Percentiles rank a stretch among this genome's conserved stretches.
phyloP scores from a whole-genome alignment of 2,329 filamentous ascomycete species.

The Ceratocystis huliohia region DNA sequence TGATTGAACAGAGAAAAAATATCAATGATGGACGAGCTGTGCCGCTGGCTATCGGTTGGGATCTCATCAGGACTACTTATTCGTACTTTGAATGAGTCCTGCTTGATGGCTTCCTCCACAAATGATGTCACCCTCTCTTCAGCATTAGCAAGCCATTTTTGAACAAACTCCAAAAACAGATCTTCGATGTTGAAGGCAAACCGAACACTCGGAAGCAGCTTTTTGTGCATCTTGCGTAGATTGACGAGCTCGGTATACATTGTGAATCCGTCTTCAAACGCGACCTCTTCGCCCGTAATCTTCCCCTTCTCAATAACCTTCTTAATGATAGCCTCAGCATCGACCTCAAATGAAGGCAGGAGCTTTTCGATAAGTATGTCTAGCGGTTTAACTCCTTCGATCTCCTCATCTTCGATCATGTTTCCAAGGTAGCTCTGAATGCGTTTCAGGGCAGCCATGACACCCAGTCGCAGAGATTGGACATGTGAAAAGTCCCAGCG shows the following conservation, averaged over 20 bases:
- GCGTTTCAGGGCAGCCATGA: slow-evolving; percentile 72
- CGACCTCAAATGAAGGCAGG: slow-evolving; percentile 80
- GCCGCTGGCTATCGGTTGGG: slow-evolving; percentile 66
- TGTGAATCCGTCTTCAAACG: slow-evolving; percentile 85
- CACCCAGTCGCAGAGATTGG: slow-evolving; percentile 73
- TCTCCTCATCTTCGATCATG: slow-evolving; percentile 43
- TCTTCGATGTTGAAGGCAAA: slow-evolving; percentile 85
- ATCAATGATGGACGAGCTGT: slow-evolving; percentile 87
- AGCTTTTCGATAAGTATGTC: slow-evolving; percentile 69
- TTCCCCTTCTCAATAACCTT: slow-evolving; percentile 65
- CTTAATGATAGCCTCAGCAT: slow-evolving; percentile 72
- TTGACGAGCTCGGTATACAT: slow-evolving; percentile 80
- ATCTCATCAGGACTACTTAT: slow-evolving; percentile 49
- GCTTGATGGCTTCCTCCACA: slow-evolving; percentile 81
- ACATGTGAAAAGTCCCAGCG: slow-evolving; percentile 87
- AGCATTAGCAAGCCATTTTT: slow-evolving; percentile 80
- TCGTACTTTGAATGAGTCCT: slow-evolving; percentile 73
- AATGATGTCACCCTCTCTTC: slow-evolving; percentile 69
- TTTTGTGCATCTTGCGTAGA: slow-evolving; percentile 67
- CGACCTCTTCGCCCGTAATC: slow-evolving; percentile 59
- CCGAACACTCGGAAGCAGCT: slow-evolving; percentile 56
- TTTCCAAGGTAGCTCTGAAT: slow-evolving; percentile 89
- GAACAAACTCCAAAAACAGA: slow-evolving; percentile 80
- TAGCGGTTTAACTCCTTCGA: slow-evolving; percentile 59
- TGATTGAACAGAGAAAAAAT: slow-evolving; percentile 91